Evolutionary conservation across 768 basidiomycete species (phyloP), one percentile per base, ranked within the genome.

Genomic region (Suillus lakei): DNA sequence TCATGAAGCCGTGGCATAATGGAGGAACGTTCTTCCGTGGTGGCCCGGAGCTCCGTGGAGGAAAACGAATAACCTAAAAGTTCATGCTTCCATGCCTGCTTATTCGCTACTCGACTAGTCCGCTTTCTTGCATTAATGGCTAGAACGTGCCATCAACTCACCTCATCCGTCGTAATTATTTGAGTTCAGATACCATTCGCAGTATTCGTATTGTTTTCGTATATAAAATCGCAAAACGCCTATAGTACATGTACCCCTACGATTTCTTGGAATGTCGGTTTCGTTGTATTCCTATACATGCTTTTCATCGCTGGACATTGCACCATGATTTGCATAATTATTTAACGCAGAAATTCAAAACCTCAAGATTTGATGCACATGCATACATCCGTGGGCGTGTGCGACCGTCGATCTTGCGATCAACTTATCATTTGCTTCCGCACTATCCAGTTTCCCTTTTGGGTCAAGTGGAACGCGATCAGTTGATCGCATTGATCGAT

Each of bases 1-100:
- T 28, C 77, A 77, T 50, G 76, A 76, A 34, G 69, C 77, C 2
- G 69, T 77, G 36, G 76, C 76, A 56, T 77, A 66, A 76, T 21
- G 55, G 36, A 59, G 32, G 61, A 64, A 61, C 63, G 46, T n/a
- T 39, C 5, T 9, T 32, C 43, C 51, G 41, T 53, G 68, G 67
- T 43, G 60, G 73, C 68, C 67, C 46, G 69, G 72, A 38, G 75
- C 63, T 66, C 67, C 66, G 61, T 43, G 62, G 58, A 69, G 32
- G 63, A 66, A 62, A 41, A 46, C 13, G 5, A 43, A 10, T 54
- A 41, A 26, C 32, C 54, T 43, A 23, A 58, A 54, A 69, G 56
- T 26, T 41, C 26, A 58, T 65, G 61, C 58, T 66, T 68, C 60
- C 48, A n/a, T 68, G 64, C 63, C 30, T 44, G 21, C 60, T 58